Evolutionary conservation across 495 filamentous ascomycete species (phyloP).

Genomic region (Penicillium waksmanii): DNA sequence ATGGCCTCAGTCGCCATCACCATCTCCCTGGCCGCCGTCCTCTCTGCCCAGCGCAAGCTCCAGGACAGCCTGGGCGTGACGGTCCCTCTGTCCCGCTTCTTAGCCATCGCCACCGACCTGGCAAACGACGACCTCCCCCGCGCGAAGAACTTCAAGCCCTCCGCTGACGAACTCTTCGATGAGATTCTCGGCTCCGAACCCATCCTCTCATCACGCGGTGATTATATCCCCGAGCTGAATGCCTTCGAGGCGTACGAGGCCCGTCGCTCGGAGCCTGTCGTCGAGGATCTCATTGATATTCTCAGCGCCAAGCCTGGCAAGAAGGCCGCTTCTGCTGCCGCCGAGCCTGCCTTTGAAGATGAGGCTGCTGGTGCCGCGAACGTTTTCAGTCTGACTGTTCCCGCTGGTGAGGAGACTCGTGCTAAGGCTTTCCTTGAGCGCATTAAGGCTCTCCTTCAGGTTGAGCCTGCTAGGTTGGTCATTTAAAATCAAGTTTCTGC

Average conservation of each 20-base stretch:
- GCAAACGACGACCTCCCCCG: constrained; percentile 86
- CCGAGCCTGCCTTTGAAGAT: constrained; percentile 24
- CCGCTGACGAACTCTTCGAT: constrained; percentile 84
- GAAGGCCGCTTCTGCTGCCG: constrained; percentile 22
- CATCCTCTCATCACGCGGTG: constrained; percentile 54
- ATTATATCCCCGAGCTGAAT: constrained; percentile 75
- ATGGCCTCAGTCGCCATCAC: constrained; percentile 59
- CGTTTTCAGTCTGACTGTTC: constrained; percentile 77
- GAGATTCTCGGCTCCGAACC: constrained; percentile 77
- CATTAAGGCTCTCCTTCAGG: constrained; percentile 79
- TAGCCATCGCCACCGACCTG: constrained; percentile 77
- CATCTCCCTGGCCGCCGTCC: constrained; percentile 75
- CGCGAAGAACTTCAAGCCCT: constrained; percentile 59
- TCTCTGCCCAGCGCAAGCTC: constrained; percentile 78
- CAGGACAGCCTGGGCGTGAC: constrained; percentile 73
- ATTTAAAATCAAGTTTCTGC: constrained; percentile 34
- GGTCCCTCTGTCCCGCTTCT: constrained; percentile 84
- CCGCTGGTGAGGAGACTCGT: constrained; percentile 75
- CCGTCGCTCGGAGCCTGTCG: constrained; percentile 32
- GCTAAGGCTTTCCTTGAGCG: constrained; percentile 81
- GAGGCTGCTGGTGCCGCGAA: constrained; percentile 60
- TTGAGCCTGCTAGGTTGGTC: constrained; percentile 79
- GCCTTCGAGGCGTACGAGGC: constrained; percentile 49
- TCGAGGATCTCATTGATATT: constrained; percentile 75
- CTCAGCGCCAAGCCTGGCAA: constrained; percentile 57